Evolutionary conservation across 2,329 filamentous ascomycete genomes (phyloP).

Genomic region (Aspergillus ochraceus): DNA sequence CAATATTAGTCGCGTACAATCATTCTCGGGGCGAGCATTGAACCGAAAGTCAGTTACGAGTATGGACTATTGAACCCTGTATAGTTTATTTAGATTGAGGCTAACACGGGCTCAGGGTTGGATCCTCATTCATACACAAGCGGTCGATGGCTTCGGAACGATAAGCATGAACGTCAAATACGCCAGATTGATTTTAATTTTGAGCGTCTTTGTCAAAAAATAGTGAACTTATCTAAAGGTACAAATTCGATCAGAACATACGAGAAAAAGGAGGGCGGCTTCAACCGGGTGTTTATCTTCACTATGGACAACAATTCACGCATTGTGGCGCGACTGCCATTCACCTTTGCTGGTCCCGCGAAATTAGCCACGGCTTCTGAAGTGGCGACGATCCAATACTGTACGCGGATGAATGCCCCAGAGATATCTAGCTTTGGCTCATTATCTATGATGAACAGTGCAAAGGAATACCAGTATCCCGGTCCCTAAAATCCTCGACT

Average conservation of each 20-base stretch:
- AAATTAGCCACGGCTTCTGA: conserved; percentile 43
- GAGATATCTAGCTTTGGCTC: not conserved
- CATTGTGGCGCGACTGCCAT: conserved; percentile 45
- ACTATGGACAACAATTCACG: conserved; percentile 36
- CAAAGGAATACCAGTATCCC: conserved; percentile 38
- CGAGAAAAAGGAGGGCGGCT: conserved; percentile 47
- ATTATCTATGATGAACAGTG: not conserved
- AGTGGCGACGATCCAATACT: conserved; percentile 47
- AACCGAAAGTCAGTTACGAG: too few species aligned
- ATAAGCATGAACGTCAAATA: conserved; percentile 35
- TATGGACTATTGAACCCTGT: too few species aligned
- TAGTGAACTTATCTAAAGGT: conserved; percentile 37
- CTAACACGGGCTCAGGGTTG: not conserved
- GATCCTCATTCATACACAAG: conserved; percentile 35
- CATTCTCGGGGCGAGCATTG: too few species aligned
- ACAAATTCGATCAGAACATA: conserved; percentile 34
- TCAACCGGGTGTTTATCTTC: conserved; percentile 48
- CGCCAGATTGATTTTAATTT: conserved; percentile 46
- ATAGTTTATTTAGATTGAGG: too few species aligned
- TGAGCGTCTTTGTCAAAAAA: conserved; percentile 35
- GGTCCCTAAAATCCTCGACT: conserved; percentile 45
- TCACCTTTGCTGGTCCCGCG: conserved; percentile 37
- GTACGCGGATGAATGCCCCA: conserved; percentile 26
- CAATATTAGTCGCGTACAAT: too few species aligned
- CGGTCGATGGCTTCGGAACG: conserved; percentile 39